Evolutionary conservation across 805 yeast species (phyloP).

Genomic region (Candida arabinofermentans): DNA sequence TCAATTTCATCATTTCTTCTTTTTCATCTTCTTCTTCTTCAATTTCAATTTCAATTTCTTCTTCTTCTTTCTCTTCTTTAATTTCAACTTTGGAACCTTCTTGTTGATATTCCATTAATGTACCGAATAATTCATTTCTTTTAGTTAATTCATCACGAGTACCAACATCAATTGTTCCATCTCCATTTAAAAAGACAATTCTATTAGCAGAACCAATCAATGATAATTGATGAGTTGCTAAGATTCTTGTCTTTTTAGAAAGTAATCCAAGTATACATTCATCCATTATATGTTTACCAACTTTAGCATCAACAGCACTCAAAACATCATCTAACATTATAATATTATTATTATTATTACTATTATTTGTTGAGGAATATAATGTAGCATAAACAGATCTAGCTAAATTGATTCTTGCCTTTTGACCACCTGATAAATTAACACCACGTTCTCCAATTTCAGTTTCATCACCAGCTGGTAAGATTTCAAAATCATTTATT

Average conservation of each 20-base stretch:
- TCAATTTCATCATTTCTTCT: conserved; percentile 7
- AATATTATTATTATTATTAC: conserved; percentile 38
- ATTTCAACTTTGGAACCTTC: conserved; percentile 30
- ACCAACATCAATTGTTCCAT: conserved; percentile 59
- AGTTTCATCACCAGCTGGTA: conserved; percentile 74
- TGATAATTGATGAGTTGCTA: conserved; percentile 83
- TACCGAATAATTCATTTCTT: conserved; percentile 34
- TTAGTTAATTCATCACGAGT: conserved; percentile 48
- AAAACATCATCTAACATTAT: conserved; percentile 61
- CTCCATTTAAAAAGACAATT: conserved; percentile 63
- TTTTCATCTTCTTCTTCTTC: no score
- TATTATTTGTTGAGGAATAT: conserved; percentile 15
- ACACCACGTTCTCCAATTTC: conserved; percentile 87
- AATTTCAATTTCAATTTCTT: conserved; percentile 10
- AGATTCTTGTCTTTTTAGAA: conserved; percentile 56
- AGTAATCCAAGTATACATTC: conserved; percentile 62
- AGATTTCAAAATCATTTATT: conserved; percentile 56
- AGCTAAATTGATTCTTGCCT: conserved; percentile 69
- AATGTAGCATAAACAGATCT: conserved; percentile 56
- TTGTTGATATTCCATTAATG: conserved; percentile 37
- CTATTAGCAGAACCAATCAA: conserved; percentile 67
- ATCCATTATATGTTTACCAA: conserved; percentile 50
- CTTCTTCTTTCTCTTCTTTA: conserved; percentile 19
- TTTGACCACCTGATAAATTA: conserved; percentile 83
- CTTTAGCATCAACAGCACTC: conserved; percentile 73